phyloP scores from a whole-genome alignment of 345 rosid genomes.

The Gossypium turneri region DNA sequence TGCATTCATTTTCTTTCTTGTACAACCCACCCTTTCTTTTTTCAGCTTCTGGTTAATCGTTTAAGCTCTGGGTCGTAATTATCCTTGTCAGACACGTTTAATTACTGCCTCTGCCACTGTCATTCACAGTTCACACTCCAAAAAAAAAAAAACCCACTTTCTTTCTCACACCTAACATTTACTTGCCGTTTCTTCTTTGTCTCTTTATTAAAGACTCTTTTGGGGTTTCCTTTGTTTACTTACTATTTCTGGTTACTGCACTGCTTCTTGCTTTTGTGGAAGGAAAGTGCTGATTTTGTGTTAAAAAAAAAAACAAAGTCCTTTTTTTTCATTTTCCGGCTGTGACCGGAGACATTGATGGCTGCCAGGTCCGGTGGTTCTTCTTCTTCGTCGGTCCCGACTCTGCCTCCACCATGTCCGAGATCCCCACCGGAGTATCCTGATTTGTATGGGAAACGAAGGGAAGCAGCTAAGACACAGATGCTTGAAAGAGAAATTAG shows the following conservation, averaged over 20 bases:
- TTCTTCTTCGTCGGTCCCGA: conserved; percentile 33
- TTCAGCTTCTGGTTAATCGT: conserved; percentile 26
- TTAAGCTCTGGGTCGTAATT: conserved; percentile 32
- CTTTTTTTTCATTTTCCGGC: not conserved
- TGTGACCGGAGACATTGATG: conserved; percentile 25
- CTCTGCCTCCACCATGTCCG: conserved; percentile 70
- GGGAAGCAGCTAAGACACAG: conserved; percentile 74
- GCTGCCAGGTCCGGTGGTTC: conserved; percentile 34
- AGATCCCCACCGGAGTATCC: conserved; percentile 93
- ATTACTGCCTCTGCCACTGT: conserved; percentile 59
- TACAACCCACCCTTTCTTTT: conserved; percentile 1
- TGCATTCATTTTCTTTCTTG: conserved; percentile 7
- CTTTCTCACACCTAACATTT: conserved; percentile 31
- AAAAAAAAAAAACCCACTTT: not conserved
- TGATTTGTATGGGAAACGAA: conserved; percentile 86
- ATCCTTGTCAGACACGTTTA: conserved; percentile 53
- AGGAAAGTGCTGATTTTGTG: not conserved
- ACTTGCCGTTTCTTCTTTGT: conserved; percentile 33
- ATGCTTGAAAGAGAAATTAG: conserved; percentile 88
- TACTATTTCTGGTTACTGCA: not conserved
- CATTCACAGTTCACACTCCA: not conserved
- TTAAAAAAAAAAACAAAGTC: not conserved
- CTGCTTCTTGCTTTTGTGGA: not conserved
- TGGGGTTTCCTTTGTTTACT: not conserved
- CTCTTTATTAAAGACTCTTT: conserved; percentile 11